These are phyloP conservation scores for Termitomyces sp. DNA, from an alignment of 768 basidiomycete genomes.

Conservation along the genomic window DNA sequence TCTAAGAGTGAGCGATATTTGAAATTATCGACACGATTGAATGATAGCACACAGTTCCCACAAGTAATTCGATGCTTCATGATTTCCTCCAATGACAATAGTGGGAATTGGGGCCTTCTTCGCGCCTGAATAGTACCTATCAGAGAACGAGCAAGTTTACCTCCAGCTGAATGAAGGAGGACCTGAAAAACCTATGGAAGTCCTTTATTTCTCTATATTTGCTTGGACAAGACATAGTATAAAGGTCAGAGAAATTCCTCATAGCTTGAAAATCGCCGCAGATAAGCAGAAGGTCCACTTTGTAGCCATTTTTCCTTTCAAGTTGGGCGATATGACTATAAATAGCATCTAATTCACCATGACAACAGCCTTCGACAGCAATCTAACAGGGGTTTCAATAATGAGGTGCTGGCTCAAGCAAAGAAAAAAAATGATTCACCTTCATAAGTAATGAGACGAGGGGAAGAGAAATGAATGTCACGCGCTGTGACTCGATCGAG, in stretches of 20 bases:
- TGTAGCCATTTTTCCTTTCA: conserved; percentile 58
- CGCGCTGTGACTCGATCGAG: neutral
- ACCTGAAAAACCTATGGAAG: conserved; percentile 65
- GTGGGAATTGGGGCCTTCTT: conserved; percentile 82
- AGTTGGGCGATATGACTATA: conserved; percentile 68
- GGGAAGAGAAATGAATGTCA: neutral
- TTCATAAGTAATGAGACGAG: neutral
- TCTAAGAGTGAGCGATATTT: neutral
- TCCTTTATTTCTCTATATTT: conserved; percentile 84
- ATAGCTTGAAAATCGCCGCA: conserved; percentile 99
- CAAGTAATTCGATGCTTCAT: conserved; percentile 95
- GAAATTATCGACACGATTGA: neutral
- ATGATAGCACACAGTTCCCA: conserved; percentile 78
- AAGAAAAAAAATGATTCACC: neutral
- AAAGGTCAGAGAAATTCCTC: conserved; percentile 78
- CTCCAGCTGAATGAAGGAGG: neutral
- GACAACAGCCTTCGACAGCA: conserved; percentile 93
- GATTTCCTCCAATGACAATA: conserved; percentile 95
- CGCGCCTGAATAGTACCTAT: conserved; percentile 84
- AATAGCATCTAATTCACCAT: conserved; percentile 86
- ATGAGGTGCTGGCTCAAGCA: neutral
- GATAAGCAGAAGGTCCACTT: conserved; percentile 82
- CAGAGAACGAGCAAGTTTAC: neutral
- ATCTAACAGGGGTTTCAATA: conserved; percentile 41
- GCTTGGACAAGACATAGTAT: conserved; percentile 86